Base-by-base conservation (phyloP, 2,329 filamentous ascomycete genomes). In the Sarocladium strictum region DNA sequence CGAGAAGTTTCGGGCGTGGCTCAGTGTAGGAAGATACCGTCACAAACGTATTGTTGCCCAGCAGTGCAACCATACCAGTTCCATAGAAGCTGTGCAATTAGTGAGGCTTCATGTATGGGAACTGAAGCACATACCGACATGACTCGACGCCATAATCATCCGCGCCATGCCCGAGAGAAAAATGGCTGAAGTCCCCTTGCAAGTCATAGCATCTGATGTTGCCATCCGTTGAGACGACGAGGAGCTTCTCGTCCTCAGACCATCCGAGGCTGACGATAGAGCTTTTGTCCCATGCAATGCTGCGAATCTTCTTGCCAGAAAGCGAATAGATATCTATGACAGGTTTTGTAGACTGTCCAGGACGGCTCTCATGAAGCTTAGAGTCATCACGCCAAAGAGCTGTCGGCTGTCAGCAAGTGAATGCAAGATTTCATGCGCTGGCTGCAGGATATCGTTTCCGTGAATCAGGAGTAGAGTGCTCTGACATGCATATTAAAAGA, bases 321-420 rank as follows among this genome's bases (percentile, higher is more conserved):
- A 87, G 93, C 66, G 89, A 96, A 76, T 97, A 97, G 54, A 99
- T 85, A 67, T 97, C 91, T 72, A 99, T 96, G 63, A 85, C 88
- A 19, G 90, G 85, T 71, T 92, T 96, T 15, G 84, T 76, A 15
- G 84, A 77, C 63, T 86, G 83, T 2, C 84, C 77, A 52, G 86
- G 85, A 59, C 89, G 84, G 68, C 90, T 92, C 26, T 87, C 82
- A 59, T 91, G 83, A 32, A 96, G 76, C 69, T 95, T 96, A 62
- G 80, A 82, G 63, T 95, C 89, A 73, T 97, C 90, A 50, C 91
- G 90, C 76, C 91, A 90, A 57, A 97, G 76, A 53, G 93, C 91
- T 96, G 67, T 40, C 33, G 50, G 29, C 14, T 38, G 56, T 57
- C 21, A 56, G 56, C 37, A 47, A 41, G 40, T n/a, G n/a, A n/a